A percentile compares a stretch with the other conserved stretches of the same genome.
phyloP scores from a whole-genome alignment of 257 asterid species.

The Penstemon newberryi region DNA sequence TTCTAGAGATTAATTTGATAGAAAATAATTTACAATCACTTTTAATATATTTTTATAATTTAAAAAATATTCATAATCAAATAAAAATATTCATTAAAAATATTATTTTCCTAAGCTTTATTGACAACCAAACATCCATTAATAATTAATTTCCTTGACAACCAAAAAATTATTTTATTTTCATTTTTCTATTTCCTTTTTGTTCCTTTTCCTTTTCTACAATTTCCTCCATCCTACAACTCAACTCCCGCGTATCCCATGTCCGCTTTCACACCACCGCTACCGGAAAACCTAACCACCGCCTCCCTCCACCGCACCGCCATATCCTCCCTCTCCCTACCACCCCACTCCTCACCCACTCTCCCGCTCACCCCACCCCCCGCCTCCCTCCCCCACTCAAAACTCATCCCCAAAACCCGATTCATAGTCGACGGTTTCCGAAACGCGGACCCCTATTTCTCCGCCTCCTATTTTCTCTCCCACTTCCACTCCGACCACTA shows the following conservation, averaged over 20 bases:
- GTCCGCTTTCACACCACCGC: constrained; percentile 43
- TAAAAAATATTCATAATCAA: no score
- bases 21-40: no score
- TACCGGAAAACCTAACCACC: constrained; percentile 54
- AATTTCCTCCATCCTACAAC: no score
- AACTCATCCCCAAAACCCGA: constrained; percentile 82
- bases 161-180: no score
- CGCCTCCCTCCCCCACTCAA: constrained; percentile 55
- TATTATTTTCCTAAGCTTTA: no score
- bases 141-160: no score
- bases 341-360: constrained; percentile 37
- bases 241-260: constrained; percentile 36
- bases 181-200: no score
- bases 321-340: constrained; percentile 43
- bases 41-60: no score
- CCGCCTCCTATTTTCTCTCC: constrained; percentile 82
- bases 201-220: no score
- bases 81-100: no score
- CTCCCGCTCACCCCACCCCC: constrained; percentile 44
- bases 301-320: constrained; percentile 53
- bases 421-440: constrained; percentile 82
- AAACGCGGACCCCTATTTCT: constrained; percentile 56
- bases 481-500: constrained; percentile 97
- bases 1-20: no score
- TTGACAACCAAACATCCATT: no score